Evolutionary conservation across 2,329 filamentous ascomycete species (phyloP).

Genomic region (Colletotrichum coccodes): DNA sequence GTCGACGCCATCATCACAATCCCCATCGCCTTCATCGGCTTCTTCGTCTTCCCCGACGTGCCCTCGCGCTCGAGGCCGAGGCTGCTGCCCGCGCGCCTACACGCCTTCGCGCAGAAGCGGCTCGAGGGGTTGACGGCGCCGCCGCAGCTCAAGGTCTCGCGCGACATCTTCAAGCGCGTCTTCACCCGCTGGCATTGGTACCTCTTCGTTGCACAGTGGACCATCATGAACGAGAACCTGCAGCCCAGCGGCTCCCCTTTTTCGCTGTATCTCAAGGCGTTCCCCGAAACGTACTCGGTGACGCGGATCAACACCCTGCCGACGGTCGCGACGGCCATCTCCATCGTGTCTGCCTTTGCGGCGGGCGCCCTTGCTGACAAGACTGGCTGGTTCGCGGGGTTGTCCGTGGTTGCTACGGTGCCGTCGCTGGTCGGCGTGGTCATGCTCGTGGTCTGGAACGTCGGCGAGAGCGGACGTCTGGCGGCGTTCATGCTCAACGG

Average conservation of each 20-base stretch:
- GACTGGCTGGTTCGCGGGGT: constrained; percentile 47
- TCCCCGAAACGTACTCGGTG: constrained; percentile 47
- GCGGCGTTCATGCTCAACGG: constrained; percentile 50
- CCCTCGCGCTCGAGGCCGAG: constrained; percentile 43
- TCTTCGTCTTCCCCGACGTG: constrained; percentile 44
- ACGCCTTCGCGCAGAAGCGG: constrained; percentile 44
- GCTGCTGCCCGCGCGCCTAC: constrained; percentile 41
- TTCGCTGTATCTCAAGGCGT: constrained; percentile 51
- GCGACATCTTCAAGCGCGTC: constrained; percentile 47
- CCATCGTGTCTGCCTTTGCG: constrained; percentile 46
- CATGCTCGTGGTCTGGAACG: constrained; percentile 47
- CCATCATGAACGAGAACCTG: constrained; percentile 49
- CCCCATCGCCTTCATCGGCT: constrained; percentile 60
- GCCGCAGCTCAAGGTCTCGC: constrained; percentile 43
- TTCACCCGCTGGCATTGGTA: constrained; percentile 52
- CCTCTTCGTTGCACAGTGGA: constrained; percentile 49
- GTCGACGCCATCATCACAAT: constrained; percentile 69
- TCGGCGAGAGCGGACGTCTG: constrained; percentile 48
- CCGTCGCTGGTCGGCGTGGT: constrained; percentile 45
- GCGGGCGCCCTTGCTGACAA: constrained; percentile 46
- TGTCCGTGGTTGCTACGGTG: constrained; percentile 42
- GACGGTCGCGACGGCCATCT: constrained; percentile 50
- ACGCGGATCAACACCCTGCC: constrained; percentile 52
- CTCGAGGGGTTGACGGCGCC: constrained; percentile 40
- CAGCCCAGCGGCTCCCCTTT: constrained; percentile 47